Percentiles rank a stretch among this genome's conserved stretches.
Conservation (phyloP, 2,329 filamentous ascomycete genomes). For the Sclerotinia nivalis region DNA sequence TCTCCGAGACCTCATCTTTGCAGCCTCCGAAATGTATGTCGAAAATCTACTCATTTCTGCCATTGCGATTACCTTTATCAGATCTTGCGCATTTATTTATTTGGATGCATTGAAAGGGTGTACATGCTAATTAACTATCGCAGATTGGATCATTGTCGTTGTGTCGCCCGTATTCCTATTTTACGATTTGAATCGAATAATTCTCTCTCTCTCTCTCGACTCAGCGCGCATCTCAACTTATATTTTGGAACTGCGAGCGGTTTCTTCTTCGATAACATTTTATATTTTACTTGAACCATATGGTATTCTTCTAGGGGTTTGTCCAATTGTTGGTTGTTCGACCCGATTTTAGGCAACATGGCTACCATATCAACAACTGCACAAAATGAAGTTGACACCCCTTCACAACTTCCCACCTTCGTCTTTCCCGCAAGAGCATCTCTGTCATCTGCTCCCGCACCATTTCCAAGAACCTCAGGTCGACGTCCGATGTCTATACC, state of each 20-base stretch:
- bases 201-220: neutral
- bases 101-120: neutral
- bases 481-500: conserved; percentile 52
- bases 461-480: conserved; percentile 48
- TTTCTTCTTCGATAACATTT: conserved; percentile 12
- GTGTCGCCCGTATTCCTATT: conserved; percentile 16
- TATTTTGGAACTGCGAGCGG: conserved; percentile 16
- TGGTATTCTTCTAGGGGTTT: conserved; percentile 19
- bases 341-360: conserved; percentile 22
- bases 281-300: conserved; percentile 17
- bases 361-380: conserved; percentile 20
- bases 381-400: conserved; percentile 21
- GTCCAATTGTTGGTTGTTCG: conserved; percentile 23
- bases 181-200: conserved; percentile 3
- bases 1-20: neutral
- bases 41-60: neutral
- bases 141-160: conserved; percentile 23
- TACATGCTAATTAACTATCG: conserved; percentile 18
- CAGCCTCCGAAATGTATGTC: conserved; percentile 16
- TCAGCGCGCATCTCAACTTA: conserved; percentile 1
- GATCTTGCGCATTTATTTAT: neutral
- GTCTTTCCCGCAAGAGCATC: conserved; percentile 34
- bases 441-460: conserved; percentile 30
- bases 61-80: neutral
- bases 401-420: conserved; percentile 35